Evolutionary conservation across 2,329 filamentous ascomycete genomes (phyloP).

Genomic region (Metarhizium sp.): DNA sequence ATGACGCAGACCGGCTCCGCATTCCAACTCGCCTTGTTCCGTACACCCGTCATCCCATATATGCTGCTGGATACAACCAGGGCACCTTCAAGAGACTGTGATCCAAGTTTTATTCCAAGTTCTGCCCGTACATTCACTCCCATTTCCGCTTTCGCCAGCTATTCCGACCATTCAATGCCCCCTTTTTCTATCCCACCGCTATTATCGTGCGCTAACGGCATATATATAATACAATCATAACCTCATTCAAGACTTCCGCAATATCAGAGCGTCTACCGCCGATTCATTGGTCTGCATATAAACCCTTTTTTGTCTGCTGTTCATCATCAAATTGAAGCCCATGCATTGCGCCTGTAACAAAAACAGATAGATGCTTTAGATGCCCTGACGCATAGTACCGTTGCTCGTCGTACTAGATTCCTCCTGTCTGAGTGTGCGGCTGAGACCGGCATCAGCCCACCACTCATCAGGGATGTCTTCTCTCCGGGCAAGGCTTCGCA

Average conservation of each 20-base stretch:
- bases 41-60: too few relatives aligned
- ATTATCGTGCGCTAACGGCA: too few relatives aligned
- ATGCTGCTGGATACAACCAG: too few relatives aligned
- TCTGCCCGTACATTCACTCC: too few relatives aligned
- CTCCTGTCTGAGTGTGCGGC: constrained; percentile 39
- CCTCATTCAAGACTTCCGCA: not conserved
- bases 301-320: not conserved
- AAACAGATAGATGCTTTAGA: not conserved
- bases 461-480: constrained; percentile 75
- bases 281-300: not conserved
- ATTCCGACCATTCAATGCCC: not conserved
- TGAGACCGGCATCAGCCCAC: constrained; percentile 66
- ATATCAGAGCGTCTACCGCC: not conserved
- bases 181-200: not conserved
- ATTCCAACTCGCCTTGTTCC: too few relatives aligned
- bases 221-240: not conserved
- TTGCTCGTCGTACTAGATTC: constrained; percentile 7
- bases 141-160: not conserved
- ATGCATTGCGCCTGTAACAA: not conserved
- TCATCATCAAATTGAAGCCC: not conserved
- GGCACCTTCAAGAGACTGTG: too few relatives aligned
- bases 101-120: too few relatives aligned
- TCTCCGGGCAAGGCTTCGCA: constrained; percentile 58
- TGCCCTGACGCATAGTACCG: not conserved
- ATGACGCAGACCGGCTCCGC: too few relatives aligned